phyloP scores from a whole-genome alignment of 2,329 filamentous ascomycete species.

The Cladosporium sp. region DNA sequence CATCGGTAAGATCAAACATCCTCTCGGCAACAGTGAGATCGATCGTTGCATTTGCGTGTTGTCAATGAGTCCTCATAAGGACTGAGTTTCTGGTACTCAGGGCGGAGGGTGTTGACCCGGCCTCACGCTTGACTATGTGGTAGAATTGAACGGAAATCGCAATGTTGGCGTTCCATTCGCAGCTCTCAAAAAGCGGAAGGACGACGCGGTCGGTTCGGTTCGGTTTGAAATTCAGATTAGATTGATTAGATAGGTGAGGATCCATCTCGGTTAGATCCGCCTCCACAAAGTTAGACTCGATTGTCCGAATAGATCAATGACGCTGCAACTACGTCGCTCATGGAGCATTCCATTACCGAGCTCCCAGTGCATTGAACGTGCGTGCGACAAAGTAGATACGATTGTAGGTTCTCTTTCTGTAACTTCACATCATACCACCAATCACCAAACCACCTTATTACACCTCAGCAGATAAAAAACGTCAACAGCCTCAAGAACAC shows the following conservation, averaged over 20 bases:
- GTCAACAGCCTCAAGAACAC: neutral
- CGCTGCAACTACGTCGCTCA: conserved; percentile 17
- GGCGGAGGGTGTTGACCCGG: no score
- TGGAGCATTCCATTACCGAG: conserved; percentile 14
- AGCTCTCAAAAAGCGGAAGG: no score
- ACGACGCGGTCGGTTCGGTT: neutral
- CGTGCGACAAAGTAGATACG: neutral
- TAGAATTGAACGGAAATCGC: no score
- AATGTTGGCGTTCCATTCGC: no score
- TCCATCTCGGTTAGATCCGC: conserved; percentile 2
- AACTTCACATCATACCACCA: neutral
- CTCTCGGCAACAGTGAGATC: no score
- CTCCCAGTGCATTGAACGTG: neutral
- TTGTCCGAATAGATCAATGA: conserved; percentile 12
- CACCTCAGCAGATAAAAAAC: neutral
- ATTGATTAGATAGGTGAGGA: no score
- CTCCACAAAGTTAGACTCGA: conserved; percentile 6
- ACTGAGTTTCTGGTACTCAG: no score
- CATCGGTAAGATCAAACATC: no score
- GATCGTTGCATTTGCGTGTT: no score
- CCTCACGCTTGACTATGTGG: no score
- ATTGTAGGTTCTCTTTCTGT: neutral
- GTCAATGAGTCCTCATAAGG: no score
- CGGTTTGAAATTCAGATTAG: no score
- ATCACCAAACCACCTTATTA: neutral